These are phyloP conservation scores for Spencermartinsiella ligniputridi DNA, from an alignment of 1,139 yeast species.

Conservation along the genomic window DNA sequence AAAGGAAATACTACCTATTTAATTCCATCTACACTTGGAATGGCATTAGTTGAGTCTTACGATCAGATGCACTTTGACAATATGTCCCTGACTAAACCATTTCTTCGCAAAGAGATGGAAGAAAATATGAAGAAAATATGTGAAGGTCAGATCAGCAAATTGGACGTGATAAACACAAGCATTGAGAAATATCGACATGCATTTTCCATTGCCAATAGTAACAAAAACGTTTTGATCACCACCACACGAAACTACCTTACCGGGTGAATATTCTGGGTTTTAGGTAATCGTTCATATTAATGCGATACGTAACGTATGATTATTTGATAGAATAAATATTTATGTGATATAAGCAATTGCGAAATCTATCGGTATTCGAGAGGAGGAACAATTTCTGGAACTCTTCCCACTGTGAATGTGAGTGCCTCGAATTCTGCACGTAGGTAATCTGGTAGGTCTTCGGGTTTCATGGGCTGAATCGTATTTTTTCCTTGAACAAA, in stretches of 20 bases:
- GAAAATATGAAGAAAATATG: slow-evolving; percentile 61
- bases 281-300: no score
- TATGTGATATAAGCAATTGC: no score
- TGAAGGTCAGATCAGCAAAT: slow-evolving; percentile 52
- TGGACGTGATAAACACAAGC: slow-evolving; percentile 54
- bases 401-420: slow-evolving; percentile 55
- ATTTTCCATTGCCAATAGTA: slow-evolving; percentile 31
- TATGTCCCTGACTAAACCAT: slow-evolving; percentile 82
- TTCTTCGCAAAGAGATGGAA: slow-evolving; percentile 75
- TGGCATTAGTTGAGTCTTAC: slow-evolving; percentile 86
- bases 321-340: no score
- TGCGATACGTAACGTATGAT: no score
- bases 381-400: slow-evolving; percentile 85
- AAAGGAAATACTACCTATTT: slow-evolving; percentile 31
- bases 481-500: slow-evolving; percentile 36
- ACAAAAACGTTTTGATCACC: slow-evolving; percentile 18
- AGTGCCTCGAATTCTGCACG: slow-evolving; percentile 48
- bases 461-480: slow-evolving; percentile 25
- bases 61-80: slow-evolving; percentile 62
- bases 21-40: slow-evolving; percentile 79
- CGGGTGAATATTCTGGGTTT: background rate
- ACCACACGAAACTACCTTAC: slow-evolving; percentile 13
- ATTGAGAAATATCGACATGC: slow-evolving; percentile 55
- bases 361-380: slow-evolving; percentile 41
- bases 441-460: slow-evolving; percentile 42